These are phyloP conservation scores for Typha latifolia DNA, from an alignment of 176 grass and related monocot genomes.

Conservation along the genomic window DNA sequence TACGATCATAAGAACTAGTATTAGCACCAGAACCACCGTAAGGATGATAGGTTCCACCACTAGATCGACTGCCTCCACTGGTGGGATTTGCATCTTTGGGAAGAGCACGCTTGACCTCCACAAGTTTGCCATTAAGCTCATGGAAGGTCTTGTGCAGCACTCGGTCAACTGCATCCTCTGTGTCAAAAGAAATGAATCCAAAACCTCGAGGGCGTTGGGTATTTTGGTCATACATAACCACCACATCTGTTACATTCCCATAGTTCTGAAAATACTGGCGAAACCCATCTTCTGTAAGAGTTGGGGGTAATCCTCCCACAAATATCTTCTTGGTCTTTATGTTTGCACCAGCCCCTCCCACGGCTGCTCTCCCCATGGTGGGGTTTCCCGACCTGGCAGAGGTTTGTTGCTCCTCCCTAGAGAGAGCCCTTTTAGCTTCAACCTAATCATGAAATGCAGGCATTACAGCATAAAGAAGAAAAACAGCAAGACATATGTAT, in stretches of 20 bases:
- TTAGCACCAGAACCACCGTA: conserved; percentile 44
- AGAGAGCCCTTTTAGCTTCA: conserved; percentile 94
- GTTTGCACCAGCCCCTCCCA: conserved; percentile 14
- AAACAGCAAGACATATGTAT: not conserved
- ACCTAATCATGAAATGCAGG: conserved; percentile 45
- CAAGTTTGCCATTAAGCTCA: conserved; percentile 59
- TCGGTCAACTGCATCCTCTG: not conserved
- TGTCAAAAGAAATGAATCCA: conserved; percentile 16
- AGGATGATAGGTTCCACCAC: conserved; percentile 50
- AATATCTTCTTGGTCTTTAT: conserved; percentile 45
- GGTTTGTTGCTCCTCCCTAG: conserved; percentile 90
- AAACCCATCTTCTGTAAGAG: conserved; percentile 6
- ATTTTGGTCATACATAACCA: conserved; percentile 14
- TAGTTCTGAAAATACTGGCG: conserved; percentile 17
- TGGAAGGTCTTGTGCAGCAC: conserved; percentile 10
- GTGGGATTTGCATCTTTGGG: conserved; percentile 80
- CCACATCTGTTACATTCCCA: conserved; percentile 4
- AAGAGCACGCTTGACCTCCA: conserved; percentile 88
- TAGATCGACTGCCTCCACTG: conserved; percentile 39
- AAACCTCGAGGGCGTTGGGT: conserved; percentile 13
- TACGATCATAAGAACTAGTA: conserved; percentile 62
- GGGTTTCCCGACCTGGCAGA: conserved; percentile 52
- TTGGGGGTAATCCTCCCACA: conserved; percentile 14
- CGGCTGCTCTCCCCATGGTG: conserved; percentile 32
- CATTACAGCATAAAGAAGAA: not conserved